Evolutionary conservation across 805 yeast species (phyloP), one percentile per base, ranked within the genome.

Genomic region (Candida incommunis): DNA sequence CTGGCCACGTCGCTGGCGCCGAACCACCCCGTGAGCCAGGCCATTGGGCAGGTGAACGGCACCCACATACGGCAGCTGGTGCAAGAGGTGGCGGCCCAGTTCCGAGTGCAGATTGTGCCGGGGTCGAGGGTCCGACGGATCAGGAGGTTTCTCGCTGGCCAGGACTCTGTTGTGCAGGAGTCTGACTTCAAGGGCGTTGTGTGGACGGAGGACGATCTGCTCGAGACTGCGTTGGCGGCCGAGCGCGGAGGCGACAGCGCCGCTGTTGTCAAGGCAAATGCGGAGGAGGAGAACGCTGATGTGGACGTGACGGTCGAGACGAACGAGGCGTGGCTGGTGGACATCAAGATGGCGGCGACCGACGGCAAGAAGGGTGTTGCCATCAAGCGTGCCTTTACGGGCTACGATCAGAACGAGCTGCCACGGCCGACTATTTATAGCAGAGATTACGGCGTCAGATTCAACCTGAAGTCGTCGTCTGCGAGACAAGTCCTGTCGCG

Each of bases 61-160:
- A 57, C 70, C 18, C 61, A 74, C 50, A 77, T 92, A 48, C 78
- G 95, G 62, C 60, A 67, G 21, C 66, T 86, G 41, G 96, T 87
- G 23, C 94, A 92, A 57, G 71, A 78, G n/a, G 72, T 92, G 56
- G 97, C 95, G n/a, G 73, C 72, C 47, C 69, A 81, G 1, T 92
- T 79, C 66, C 76, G 82, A 60, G 86, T 95, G 69, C 70, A 71
- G 47, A 86, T 92, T 45, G 86, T 84, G 29, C 97, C 97, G 24
- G 95, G 95, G 0, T 84, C 96, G 21, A 80, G 85, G 61, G 83
- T 92, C 40, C 81, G 98, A 67, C 76, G 96, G 62, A 73, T 88
- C 47, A 76, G 95, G 69, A 76, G 97, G 59, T 92, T 90, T 57
- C 75, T 92, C 58, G 94, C 95, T 34, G 98, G 98, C 45, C 98